Conservation (phyloP, 2,329 filamentous ascomycete genomes). For the Botrytis medusae region DNA sequence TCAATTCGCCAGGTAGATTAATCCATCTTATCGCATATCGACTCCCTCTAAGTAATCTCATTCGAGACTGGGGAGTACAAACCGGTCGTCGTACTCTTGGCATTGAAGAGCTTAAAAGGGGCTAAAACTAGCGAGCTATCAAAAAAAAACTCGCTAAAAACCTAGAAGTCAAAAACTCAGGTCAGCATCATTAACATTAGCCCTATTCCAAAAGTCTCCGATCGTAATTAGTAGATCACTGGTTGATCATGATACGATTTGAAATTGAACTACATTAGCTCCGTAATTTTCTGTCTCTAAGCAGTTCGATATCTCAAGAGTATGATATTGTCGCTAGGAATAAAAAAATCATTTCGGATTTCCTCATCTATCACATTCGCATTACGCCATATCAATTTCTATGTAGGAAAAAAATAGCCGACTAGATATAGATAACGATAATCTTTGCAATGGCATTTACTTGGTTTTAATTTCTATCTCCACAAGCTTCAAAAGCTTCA, state of each 20-base stretch:
- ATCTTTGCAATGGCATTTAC: background rate
- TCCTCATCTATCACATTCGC: no score
- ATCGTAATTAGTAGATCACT: background rate
- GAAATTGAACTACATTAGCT: background rate
- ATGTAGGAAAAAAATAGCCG: accelerated
- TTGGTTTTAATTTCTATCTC: no score
- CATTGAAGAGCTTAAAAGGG: background rate
- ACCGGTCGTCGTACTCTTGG: background rate
- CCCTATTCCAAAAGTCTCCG: background rate
- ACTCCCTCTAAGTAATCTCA: background rate
- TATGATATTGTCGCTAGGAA: background rate
- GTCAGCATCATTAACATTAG: background rate
- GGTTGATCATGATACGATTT: accelerated
- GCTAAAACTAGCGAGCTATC: constrained; percentile 1
- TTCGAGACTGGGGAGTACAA: background rate
- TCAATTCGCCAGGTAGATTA: no score
- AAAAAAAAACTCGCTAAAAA: constrained; percentile 4
- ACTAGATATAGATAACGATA: background rate
- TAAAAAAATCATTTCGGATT: background rate
- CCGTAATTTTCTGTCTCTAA: background rate
- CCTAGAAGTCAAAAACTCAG: background rate
- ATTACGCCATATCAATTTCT: background rate
- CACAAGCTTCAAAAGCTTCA: background rate
- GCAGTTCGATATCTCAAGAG: background rate
- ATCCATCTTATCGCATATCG: accelerated